Percentiles rank a stretch among this genome's conserved stretches.
Conservation (phyloP, 371 early-diverging fungal species). For the Mucor saturninus region DNA sequence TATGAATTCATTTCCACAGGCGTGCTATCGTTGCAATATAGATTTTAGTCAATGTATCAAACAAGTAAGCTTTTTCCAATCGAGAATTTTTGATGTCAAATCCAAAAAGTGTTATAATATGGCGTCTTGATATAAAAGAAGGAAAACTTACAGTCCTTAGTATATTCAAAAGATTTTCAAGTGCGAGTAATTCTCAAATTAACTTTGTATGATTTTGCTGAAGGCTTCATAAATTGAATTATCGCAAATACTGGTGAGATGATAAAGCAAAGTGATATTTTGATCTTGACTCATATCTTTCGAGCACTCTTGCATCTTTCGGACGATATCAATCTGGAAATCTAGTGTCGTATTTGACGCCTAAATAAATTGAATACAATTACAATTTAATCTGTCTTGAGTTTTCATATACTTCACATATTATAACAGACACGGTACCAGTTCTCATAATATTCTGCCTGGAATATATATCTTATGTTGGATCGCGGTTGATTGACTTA, state of each 20-base stretch:
- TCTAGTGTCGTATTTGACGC: slow-evolving; percentile 53
- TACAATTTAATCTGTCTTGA: too few relatives aligned
- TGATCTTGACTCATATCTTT: slow-evolving; percentile 76
- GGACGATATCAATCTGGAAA: slow-evolving; percentile 90
- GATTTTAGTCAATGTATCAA: slow-evolving; percentile 86
- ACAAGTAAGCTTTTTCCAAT: slow-evolving; percentile 93
- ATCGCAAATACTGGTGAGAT: slow-evolving; percentile 90
- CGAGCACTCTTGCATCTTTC: slow-evolving; percentile 83
- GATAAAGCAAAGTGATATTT: slow-evolving; percentile 77
- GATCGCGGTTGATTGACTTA: too few relatives aligned
- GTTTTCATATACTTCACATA: too few relatives aligned
- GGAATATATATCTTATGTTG: too few relatives aligned
- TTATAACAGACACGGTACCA: too few relatives aligned
- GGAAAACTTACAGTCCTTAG: slow-evolving; percentile 58
- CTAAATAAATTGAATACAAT: too few relatives aligned
- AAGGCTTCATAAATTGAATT: slow-evolving; percentile 94
- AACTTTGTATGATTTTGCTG: slow-evolving; percentile 90
- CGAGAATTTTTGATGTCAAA: slow-evolving; percentile 73
- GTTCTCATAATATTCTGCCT: too few relatives aligned
- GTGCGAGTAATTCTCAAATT: slow-evolving; percentile 81
- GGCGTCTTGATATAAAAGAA: neutral
- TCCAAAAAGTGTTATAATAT: too few relatives aligned
- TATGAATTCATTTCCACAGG: slow-evolving; percentile 92
- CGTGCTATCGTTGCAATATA: slow-evolving; percentile 92
- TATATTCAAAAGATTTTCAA: slow-evolving; percentile 93